Evolutionary conservation across 2,329 filamentous ascomycete genomes (phyloP), one percentile per base, ranked within the genome.

Genomic region (Claviceps sp.): DNA sequence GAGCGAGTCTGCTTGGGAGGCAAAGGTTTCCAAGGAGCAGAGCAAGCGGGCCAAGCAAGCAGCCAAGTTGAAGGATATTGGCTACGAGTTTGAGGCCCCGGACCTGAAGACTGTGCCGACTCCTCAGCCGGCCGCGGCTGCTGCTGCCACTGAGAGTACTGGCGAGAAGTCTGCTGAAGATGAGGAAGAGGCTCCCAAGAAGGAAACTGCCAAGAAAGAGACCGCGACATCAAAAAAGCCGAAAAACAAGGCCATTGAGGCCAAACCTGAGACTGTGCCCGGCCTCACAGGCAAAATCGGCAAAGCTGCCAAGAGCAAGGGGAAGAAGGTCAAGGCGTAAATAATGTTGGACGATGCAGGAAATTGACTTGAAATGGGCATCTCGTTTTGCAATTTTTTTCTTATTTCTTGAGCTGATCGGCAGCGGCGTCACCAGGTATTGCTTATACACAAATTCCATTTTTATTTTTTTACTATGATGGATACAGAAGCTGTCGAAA

Each of bases 81-180:
- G 86, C 10, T 97, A 98, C 68, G 83, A 93, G 55, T 90, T 89
- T 62, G 79, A 87, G 50, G 77, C 80, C 22, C 88, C 89, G 0
- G 71, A 75, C 58, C 70, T 95, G 58, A 94, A 87, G 73, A 64
- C 64, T 8, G 64, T 70, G 2, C 68, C 73, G 13, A 62, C 69
- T 24, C 70, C 72, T n/a, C 64, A 65, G 40, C 62, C 66, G 26
- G 58, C 70, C 16, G 30, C 46, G 19, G 26, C 45, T 47, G 45
- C 26, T 14, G n/a, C 44, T 16, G 44, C 30, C 38, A 26, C 10
- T 40, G 67, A 69, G 61, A 64, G 63, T 34, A 65, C 58, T 13
- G 62, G 65, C 17, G 57, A 53, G 17, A 63, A 66, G 50, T 54
- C 57, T 52, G 64, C 8, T 11, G 40, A 66, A 51, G 59, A 64